These are phyloP conservation scores for Xylaria polymorpha DNA, from an alignment of 2,329 filamentous ascomycete genomes.

Conservation along the genomic window DNA sequence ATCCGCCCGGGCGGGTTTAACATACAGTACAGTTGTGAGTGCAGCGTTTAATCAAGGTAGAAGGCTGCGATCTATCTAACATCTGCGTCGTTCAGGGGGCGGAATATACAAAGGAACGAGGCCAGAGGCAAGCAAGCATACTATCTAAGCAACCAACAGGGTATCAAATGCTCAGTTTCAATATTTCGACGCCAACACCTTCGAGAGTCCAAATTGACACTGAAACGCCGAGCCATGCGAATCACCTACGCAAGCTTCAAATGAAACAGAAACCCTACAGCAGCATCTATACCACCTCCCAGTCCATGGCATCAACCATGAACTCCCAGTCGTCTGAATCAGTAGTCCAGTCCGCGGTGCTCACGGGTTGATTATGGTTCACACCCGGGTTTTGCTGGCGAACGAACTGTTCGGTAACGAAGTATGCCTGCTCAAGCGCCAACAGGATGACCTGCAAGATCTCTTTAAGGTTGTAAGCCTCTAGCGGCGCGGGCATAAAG, in stretches of 20 bases:
- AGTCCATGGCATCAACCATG: conserved; percentile 71
- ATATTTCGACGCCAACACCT: conserved; percentile 13
- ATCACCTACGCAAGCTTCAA: not conserved
- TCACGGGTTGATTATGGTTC: conserved; percentile 33
- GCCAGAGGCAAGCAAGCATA: conserved; percentile 6
- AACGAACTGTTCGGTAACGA: conserved; percentile 61
- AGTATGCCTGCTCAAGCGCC: conserved; percentile 69
- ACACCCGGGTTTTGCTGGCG: conserved; percentile 38
- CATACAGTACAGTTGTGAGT: not conserved
- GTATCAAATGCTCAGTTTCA: conserved; percentile 21
- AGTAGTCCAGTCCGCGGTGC: conserved; percentile 40
- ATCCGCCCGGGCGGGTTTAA: not conserved
- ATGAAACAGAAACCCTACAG: not conserved
- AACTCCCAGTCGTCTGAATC: conserved; percentile 64
- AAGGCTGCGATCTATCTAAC: conserved; percentile 10
- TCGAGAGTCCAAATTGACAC: conserved; percentile 16
- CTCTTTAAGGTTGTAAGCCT: conserved; percentile 69
- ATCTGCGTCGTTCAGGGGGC: conserved; percentile 4
- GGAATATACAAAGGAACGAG: conserved; percentile 19
- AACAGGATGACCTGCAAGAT: conserved; percentile 68
- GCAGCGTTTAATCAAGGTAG: not conserved
- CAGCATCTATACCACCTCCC: conserved; percentile 57
- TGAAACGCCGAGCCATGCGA: conserved; percentile 24
- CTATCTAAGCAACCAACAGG: conserved; percentile 12
- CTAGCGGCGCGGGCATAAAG: conserved; percentile 56